Evolutionary conservation across 2,329 filamentous ascomycete species (phyloP), one percentile per base, ranked within the genome.

Genomic region (Colletotrichum lindemuthianum): DNA sequence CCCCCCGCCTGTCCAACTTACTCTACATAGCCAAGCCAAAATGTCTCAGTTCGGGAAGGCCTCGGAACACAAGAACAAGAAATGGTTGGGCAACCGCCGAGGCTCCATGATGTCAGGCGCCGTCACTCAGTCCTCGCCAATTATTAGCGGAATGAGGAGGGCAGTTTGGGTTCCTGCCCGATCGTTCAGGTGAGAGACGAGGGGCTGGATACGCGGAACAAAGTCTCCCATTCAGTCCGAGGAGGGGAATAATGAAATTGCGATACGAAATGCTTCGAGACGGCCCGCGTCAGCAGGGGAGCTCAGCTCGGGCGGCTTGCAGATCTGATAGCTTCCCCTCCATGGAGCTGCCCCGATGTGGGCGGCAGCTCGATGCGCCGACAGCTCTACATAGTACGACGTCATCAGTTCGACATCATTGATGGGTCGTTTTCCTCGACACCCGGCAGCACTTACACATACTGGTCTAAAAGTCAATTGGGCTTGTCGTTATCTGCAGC

Each of bases 101-200:
- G 48, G 15, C 52, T 24, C 33, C 41, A 65, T 65, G 63, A 65
- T 65, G 58, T 65, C 63, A 65, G 52, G 39, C 12, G 33, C 47
- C 63, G 41, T 63, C 63, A 65, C 52, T 41, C 58, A 51, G 36
- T 48, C 40, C 41, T 16, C 44, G 5, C 24, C 24, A 37, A 43
- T 40, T 24, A 41, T 41, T 13, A 61, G 48, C 51, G 45, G 57
- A 63, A 36, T 36, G 24, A 11, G 34, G 33, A n/a, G 9, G 44
- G 49, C 34, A 41, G 49, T 60, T 40, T 37, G 16, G 33, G 49
- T 44, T 41, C 43, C 43, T 10, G 39, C 37, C 43, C 55, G 37
- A 58, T 52, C 45, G 55, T 43, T 64, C 56, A 45, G 56, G 15
- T 34, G 34, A 59, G 39, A 48, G 59, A 32, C n/a, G 11, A 39